Evolutionary conservation across 352 stramenopile species (phyloP), one percentile per base, ranked within the genome.

Genomic region (Pythium chondricola): DNA sequence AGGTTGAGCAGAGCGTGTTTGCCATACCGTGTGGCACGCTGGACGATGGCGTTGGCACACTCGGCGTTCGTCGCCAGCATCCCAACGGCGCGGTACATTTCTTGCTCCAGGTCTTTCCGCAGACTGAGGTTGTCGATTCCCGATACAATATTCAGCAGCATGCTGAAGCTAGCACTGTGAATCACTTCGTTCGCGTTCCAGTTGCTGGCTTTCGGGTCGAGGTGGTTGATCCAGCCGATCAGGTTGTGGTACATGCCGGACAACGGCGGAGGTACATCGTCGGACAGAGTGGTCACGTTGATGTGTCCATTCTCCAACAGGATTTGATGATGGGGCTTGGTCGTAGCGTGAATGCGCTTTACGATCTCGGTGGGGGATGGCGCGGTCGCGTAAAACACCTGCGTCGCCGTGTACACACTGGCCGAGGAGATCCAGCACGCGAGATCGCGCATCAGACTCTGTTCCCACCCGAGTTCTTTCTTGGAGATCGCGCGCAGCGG

Each of bases 1-100:
- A 89, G 30, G 43, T 86, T 79, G 35, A 85, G 55, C 33, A 89
- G 58, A 30, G 73, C 74, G n/a, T 77, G 74, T 35, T 85, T 84
- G 16, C 78, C 78, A 38, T 87, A 89, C 5, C 75, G 57, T 1
- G 78, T 89, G 9, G 78, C 66, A 17, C 63, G 62, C 48, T 84
- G 67, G 3, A 67, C 74, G 42, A 89, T 87, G 2, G 55, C 74
- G 18, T 57, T 60, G 0, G 71, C 74, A 41, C 78, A 89, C 35
- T 74, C 59, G 0, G 58, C 32, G 50, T 89, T 79, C 0, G 71
- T 73, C 2, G 74, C 67, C 2, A 86, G 50, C 20, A 69, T 52
- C 0, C 74, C 70, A 25, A 87, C 66, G 0, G 64, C 78, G 10
- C 49, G 63, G 41, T 74, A 75, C 49, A 82, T 51, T 45, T 83